phyloP scores from a whole-genome alignment of 1,284 basidiomycete species.

The Tilletia horrida region DNA sequence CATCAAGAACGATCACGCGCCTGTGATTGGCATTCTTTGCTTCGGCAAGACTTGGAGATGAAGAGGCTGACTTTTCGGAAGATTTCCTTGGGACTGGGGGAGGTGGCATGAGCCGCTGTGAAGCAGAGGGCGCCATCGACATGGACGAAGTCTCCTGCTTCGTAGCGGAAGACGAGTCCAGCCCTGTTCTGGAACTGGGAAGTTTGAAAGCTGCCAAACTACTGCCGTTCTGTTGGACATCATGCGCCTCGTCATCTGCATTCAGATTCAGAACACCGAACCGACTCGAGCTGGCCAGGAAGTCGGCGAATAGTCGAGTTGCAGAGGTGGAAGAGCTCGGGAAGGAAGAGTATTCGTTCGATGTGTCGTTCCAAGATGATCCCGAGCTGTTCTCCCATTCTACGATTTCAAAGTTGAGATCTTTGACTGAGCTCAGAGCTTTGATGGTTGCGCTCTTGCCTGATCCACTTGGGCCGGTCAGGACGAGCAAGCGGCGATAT shows the following conservation, averaged over 20 bases:
- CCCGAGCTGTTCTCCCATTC: conserved; percentile 71
- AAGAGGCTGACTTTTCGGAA: background rate
- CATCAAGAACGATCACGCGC: conserved; percentile 75
- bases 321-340: conserved; percentile 21
- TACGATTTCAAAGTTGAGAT: conserved; percentile 74
- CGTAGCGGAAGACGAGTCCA: too few relatives aligned
- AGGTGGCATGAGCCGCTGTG: conserved; percentile 1
- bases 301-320: conserved; percentile 39
- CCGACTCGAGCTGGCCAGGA: conserved; percentile 27
- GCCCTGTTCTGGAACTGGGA: too few relatives aligned
- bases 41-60: background rate
- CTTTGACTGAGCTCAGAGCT: conserved; percentile 64
- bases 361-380: background rate
- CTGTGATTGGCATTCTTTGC: conserved; percentile 19
- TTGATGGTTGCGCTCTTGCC: conserved; percentile 84
- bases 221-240: background rate
- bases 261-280: background rate
- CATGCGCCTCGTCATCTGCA: background rate
- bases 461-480: conserved; percentile 84
- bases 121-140: background rate
- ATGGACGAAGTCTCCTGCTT: background rate
- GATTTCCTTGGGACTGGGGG: background rate
- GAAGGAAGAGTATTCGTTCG: background rate
- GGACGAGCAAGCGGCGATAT: conserved; percentile 75
- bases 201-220: too few relatives aligned